phyloP scores from a whole-genome alignment of 768 basidiomycete genomes.

The Mycena kentingensis region DNA sequence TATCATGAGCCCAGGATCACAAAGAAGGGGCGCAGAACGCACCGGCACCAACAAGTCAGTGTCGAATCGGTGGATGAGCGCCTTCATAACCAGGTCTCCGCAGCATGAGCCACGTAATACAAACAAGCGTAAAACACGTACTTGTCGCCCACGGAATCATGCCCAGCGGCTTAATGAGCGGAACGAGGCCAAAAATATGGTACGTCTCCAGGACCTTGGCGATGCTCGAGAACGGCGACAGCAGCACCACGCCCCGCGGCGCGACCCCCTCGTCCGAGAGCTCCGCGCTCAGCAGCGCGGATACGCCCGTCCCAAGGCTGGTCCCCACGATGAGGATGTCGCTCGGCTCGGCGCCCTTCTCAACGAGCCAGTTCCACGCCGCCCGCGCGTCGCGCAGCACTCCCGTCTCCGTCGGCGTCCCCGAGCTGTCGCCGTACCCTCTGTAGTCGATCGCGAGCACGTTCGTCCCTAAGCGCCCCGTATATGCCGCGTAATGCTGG shows the following conservation, averaged over 20 bases:
- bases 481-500: constrained; percentile 65
- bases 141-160: constrained; percentile 62
- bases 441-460: constrained; percentile 90
- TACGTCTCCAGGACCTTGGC: constrained; percentile 67
- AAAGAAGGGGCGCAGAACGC: constrained; percentile 23
- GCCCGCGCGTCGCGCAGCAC: constrained; percentile 71
- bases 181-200: constrained; percentile 62
- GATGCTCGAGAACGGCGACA: constrained; percentile 64
- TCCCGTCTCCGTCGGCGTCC: constrained; percentile 75
- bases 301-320: constrained; percentile 77
- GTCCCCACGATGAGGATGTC: constrained; percentile 70
- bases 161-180: constrained; percentile 70
- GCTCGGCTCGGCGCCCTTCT: constrained; percentile 47
- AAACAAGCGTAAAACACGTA: constrained; percentile 39
- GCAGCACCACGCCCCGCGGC: constrained; percentile 51
- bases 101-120: constrained; percentile 20
- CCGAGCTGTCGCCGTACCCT: constrained; percentile 87
- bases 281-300: constrained; percentile 44
- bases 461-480: constrained; percentile 68
- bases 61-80: constrained; percentile 60
- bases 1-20: constrained; percentile 1
- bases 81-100: constrained; percentile 55
- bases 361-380: constrained; percentile 68
- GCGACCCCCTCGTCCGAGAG: constrained; percentile 46
- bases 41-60: constrained; percentile 65